These are phyloP conservation scores for Toxoplasma gondii DNA, from an alignment of 169 alveolate genomes.

Conservation along the genomic window DNA sequence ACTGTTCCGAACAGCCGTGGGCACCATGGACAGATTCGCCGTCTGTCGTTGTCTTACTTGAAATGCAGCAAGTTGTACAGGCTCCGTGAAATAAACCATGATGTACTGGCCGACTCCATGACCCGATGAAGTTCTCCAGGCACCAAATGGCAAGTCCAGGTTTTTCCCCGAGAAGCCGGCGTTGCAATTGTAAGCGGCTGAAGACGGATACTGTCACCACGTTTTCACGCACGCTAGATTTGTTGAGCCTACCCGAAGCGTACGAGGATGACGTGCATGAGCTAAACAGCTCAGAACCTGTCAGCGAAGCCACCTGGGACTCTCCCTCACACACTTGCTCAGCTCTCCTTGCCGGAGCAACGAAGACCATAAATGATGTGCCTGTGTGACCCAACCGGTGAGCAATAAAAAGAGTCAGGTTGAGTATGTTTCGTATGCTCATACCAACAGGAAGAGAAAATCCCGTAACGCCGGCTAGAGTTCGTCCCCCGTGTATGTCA, in stretches of 20 bases:
- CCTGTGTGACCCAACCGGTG: neutral
- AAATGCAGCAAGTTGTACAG: conserved; percentile 76
- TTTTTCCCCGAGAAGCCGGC: conserved; percentile 79
- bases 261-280: conserved; percentile 33
- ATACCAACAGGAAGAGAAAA: neutral
- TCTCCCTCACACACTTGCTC: conserved; percentile 23
- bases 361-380: conserved; percentile 27
- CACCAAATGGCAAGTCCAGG: conserved; percentile 76
- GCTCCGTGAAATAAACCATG: conserved; percentile 74
- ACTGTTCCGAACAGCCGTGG: conserved; percentile 7
- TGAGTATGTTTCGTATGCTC: neutral
- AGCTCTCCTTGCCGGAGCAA: neutral
- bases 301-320: conserved; percentile 3
- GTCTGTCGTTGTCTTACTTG: conserved; percentile 41
- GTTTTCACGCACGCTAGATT: too few relatives aligned
- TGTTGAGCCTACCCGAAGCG: neutral
- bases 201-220: conserved; percentile 58
- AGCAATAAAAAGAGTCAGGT: neutral
- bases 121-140: conserved; percentile 76
- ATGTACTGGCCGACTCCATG: conserved; percentile 78
- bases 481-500: neutral
- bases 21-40: neutral
- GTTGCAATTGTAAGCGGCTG: conserved; percentile 75
- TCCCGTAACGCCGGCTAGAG: neutral
- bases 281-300: conserved; percentile 4